Conservation (phyloP, 768 basidiomycete genomes). For the Boletellus emodensis region DNA sequence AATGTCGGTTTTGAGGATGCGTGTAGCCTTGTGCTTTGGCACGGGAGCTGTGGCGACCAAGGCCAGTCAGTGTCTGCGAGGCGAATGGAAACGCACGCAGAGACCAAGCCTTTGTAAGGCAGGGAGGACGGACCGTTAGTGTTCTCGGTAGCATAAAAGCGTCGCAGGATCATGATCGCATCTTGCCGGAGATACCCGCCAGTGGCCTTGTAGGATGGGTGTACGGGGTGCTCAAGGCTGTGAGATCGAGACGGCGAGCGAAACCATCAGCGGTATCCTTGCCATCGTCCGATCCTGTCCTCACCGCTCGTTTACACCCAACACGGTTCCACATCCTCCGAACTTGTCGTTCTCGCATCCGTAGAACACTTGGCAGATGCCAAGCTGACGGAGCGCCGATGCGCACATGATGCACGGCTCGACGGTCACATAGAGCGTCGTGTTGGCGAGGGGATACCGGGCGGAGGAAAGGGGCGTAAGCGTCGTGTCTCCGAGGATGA, state of each 20-base stretch:
- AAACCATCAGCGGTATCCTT: neutral
- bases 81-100: neutral
- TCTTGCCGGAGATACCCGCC: constrained; percentile 79
- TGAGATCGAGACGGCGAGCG: constrained; percentile 4
- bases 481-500: constrained; percentile 61
- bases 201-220: constrained; percentile 68
- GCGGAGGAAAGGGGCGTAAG: constrained; percentile 48
- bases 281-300: constrained; percentile 12
- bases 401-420: constrained; percentile 99
- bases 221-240: constrained; percentile 69
- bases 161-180: constrained; percentile 79
- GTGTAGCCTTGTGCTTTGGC: constrained; percentile 82
- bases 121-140: constrained; percentile 61
- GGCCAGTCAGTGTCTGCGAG: constrained; percentile 8
- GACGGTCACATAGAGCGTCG: constrained; percentile 94
- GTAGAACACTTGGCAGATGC: constrained; percentile 85
- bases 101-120: neutral
- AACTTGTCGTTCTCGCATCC: constrained; percentile 96
- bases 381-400: constrained; percentile 89
- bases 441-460: constrained; percentile 65
- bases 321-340: constrained; percentile 93
- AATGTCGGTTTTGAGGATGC: constrained; percentile 84
- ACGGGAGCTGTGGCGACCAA: constrained; percentile 60
- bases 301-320: constrained; percentile 78
- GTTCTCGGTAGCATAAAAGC: constrained; percentile 94